A percentile compares a stretch with the other conserved stretches of the same genome.
Conservation (phyloP, 1,284 basidiomycete species). For the Boletus hoseneyae region DNA sequence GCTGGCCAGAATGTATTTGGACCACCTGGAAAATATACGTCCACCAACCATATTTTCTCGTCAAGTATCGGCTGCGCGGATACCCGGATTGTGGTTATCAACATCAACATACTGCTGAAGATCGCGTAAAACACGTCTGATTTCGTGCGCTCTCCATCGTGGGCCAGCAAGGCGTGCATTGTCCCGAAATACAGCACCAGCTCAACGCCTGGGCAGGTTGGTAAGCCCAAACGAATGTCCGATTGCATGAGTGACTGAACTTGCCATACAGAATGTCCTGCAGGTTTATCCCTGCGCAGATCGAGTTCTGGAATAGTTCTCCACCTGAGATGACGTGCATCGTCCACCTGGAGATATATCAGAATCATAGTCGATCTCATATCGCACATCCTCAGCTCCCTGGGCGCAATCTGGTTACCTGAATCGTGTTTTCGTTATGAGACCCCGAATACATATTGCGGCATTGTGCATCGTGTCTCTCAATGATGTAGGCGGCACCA, state of each 20-base stretch:
- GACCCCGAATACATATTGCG: too few species aligned
- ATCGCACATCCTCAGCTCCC: neutral
- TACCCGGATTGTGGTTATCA: conserved; percentile 25
- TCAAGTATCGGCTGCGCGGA: conserved; percentile 25
- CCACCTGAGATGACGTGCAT: neutral
- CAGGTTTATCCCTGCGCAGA: conserved; percentile 28
- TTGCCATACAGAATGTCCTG: conserved; percentile 27
- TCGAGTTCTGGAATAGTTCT: conserved; percentile 22
- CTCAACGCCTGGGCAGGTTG: conserved; percentile 16
- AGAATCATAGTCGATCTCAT: neutral
- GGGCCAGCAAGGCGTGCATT: conserved; percentile 17
- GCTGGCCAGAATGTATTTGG: conserved; percentile 16
- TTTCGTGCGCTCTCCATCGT: neutral
- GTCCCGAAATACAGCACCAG: conserved; percentile 26
- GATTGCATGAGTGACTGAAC: neutral
- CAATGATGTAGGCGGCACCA: too few species aligned
- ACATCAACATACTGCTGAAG: conserved; percentile 27
- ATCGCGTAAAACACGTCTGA: conserved; percentile 20
- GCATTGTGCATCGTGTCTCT: too few species aligned
- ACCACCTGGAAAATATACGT: conserved; percentile 18
- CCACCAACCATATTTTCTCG: conserved; percentile 25
- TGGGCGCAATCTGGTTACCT: too few species aligned
- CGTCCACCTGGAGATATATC: too few species aligned
- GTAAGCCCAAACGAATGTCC: neutral
- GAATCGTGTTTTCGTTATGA: too few species aligned